Conservation (phyloP, 176 grass and related monocot genomes). For the Tuctoria greenei region DNA sequence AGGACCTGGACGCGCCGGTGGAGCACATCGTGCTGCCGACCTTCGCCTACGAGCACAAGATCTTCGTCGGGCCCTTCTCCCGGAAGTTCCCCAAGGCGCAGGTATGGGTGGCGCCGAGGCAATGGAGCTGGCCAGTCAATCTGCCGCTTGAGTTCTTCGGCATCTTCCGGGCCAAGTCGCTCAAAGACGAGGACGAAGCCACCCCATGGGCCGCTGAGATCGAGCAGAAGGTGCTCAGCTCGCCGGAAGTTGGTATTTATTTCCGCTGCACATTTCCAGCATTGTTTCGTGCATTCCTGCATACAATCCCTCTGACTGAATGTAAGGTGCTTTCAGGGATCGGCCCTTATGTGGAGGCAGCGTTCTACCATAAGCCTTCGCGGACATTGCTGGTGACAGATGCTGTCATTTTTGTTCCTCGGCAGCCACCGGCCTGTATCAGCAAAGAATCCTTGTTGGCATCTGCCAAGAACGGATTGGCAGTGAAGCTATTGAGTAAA, state of each 20-base stretch:
- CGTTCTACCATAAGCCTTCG: slow-evolving; percentile 83
- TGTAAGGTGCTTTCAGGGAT: slow-evolving; percentile 61
- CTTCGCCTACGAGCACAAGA: slow-evolving; percentile 99
- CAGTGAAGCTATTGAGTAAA: slow-evolving; percentile 92
- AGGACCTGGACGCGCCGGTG: slow-evolving; percentile 89
- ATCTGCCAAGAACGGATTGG: slow-evolving; percentile 89
- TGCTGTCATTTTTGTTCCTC: slow-evolving; percentile 89
- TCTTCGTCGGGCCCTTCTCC: slow-evolving; percentile 94
- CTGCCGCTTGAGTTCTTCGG: slow-evolving; percentile 95
- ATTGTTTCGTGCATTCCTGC: neutral
- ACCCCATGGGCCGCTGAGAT: slow-evolving; percentile 88
- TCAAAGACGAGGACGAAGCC: slow-evolving; percentile 66
- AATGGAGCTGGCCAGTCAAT: slow-evolving; percentile 99
- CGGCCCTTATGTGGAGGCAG: slow-evolving; percentile 89
- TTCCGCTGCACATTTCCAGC: neutral
- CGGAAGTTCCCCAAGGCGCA: slow-evolving; percentile 88
- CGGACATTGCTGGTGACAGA: slow-evolving; percentile 83
- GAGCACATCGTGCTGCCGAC: slow-evolving; percentile 93
- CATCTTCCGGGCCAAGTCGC: slow-evolving; percentile 74
- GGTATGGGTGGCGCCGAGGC: slow-evolving; percentile 87
- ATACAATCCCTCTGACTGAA: neutral
- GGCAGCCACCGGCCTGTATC: slow-evolving; percentile 82
- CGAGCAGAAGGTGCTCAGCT: slow-evolving; percentile 92
- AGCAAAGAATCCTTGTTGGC: slow-evolving; percentile 75
- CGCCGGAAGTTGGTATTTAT: slow-evolving; percentile 96